phyloP scores from a whole-genome alignment of 2,329 filamentous ascomycete species.

The Curvularia eragrostidis region DNA sequence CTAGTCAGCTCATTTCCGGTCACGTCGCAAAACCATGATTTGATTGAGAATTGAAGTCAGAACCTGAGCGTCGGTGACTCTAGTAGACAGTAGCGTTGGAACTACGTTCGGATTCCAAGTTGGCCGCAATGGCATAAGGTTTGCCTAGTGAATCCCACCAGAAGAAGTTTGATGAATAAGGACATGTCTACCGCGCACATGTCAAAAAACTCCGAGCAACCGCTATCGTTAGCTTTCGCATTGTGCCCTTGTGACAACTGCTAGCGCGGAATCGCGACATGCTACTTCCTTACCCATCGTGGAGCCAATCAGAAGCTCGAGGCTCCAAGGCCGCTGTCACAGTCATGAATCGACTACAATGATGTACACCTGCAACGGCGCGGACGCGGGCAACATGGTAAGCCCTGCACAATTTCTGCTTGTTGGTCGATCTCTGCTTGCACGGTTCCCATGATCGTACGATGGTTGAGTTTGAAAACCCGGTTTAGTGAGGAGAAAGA shows the following conservation, averaged over 20 bases:
- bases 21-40: not conserved
- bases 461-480: constrained; percentile 19
- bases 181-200: not conserved
- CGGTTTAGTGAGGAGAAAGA: constrained; percentile 18
- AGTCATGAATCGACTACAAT: constrained; percentile 11
- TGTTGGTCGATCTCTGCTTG: constrained; percentile 13
- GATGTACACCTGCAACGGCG: constrained; percentile 1
- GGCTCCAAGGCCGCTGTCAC: constrained; percentile 1
- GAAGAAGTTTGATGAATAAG: constrained; percentile 2
- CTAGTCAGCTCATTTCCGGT: not conserved
- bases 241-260: constrained; percentile 6
- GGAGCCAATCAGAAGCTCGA: constrained; percentile 3
- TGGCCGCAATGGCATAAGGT: constrained; percentile 7
- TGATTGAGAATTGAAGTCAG: not conserved
- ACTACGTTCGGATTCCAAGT: constrained; percentile 2
- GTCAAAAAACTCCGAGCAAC: constrained; percentile 8
- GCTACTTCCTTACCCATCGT: not conserved
- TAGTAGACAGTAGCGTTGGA: constrained; percentile 1
- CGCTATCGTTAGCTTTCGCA: constrained; percentile 5
- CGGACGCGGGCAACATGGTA: constrained; percentile 2
- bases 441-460: constrained; percentile 14
- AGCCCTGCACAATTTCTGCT: constrained; percentile 5
- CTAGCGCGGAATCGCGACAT: constrained; percentile 12
- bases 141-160: constrained; percentile 9
- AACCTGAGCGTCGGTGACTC: not conserved